A percentile compares a stretch with the other conserved stretches of the same genome.
phyloP scores from a whole-genome alignment of 371 early-diverging fungal species.

The Amoeboaphelidium protococcarum region DNA sequence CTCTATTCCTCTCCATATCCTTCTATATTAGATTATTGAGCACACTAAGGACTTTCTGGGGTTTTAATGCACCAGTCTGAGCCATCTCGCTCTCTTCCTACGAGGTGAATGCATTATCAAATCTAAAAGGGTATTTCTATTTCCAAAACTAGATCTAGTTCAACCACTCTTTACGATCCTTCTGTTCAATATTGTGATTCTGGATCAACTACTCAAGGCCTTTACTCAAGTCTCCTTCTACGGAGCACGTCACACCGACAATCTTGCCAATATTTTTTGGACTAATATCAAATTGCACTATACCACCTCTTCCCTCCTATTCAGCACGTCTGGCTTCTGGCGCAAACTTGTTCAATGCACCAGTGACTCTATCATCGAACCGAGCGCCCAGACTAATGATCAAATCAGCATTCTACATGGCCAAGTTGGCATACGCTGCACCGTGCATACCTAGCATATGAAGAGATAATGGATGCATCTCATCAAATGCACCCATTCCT shows the following conservation, averaged over 20 bases:
- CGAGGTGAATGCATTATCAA: constrained; percentile 13
- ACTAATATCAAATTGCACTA: constrained; percentile 90
- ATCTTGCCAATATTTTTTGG: constrained; percentile 97
- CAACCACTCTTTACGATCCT: constrained; percentile 53
- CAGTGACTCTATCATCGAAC: constrained; percentile 96
- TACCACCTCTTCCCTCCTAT: constrained; percentile 64
- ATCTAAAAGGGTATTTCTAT: constrained; percentile 52
- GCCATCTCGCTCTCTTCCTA: constrained; percentile 12
- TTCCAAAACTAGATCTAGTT: constrained; percentile 55
- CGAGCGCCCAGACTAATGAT: constrained; percentile 88
- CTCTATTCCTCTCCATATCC: constrained; percentile 43
- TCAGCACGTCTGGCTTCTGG: constrained; percentile 74
- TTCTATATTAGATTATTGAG: constrained; percentile 47
- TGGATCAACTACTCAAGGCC: constrained; percentile 40
- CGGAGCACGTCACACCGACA: constrained; percentile 56
- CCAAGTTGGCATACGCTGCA: constrained; percentile 78
- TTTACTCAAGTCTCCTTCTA: constrained; percentile 77
- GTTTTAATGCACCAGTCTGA: constrained; percentile 39
- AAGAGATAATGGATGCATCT: constrained; percentile 34
- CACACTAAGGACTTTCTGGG: constrained; percentile 77
- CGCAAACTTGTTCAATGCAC: constrained; percentile 46
- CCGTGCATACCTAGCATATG: constrained; percentile 95
- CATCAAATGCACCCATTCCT: constrained; percentile 77
- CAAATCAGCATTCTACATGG: constrained; percentile 82
- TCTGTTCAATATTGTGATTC: constrained; percentile 31